Evolutionary conservation across 2,329 filamentous ascomycete genomes (phyloP), one percentile per base, ranked within the genome.

Genomic region (Ophiostoma perfectum): DNA sequence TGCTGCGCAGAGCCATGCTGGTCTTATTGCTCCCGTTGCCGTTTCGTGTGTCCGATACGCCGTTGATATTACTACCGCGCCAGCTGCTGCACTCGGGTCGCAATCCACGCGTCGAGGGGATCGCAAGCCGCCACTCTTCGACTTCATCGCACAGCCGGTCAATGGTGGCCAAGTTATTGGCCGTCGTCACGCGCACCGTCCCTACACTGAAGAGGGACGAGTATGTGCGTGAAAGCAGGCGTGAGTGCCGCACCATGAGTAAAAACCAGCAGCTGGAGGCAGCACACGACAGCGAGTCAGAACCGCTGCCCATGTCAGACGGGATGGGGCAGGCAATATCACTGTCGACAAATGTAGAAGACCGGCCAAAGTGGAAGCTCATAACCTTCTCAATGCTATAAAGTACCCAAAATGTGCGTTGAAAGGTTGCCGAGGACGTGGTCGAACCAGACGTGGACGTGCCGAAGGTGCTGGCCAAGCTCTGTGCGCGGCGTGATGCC

Each of bases 251-350:
- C 9, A 73, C 73, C 1, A 69, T 67, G 5, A 72, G 65, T 3
- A 77, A 67, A 52, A 75, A 73, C 74, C 74, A 76, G 68, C 49
- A 74, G 71, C 8, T 2, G 27, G 62, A 7, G 5, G 58, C 58
- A 4, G 3, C 49, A 11, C n/a, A 27, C 6, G 49, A 4, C 49
- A 18, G 16, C n/a, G 47, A n/a, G 38, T 42, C 38, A 5, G 41
- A 36, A 9, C 7, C 38, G 49, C 5, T 27, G n/a, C n/a, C 49
- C 18, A 4, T 27, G 16, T 42, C 12, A 3, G 42, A 1, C 42
- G 76, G 75, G 1, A 77, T 69, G 0, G 75, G 75, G n/a, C 74
- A 75, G 5, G 72, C 71, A 47, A 77, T 77, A 68, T 77, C 75
- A 60, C 74, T 72, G 68, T 77, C 76, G 36, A 75, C 71, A 47